Evolutionary conservation across 164 flowering plant species (phyloP), one percentile per base, ranked within the genome.

Genomic region (Saururus chinensis): DNA sequence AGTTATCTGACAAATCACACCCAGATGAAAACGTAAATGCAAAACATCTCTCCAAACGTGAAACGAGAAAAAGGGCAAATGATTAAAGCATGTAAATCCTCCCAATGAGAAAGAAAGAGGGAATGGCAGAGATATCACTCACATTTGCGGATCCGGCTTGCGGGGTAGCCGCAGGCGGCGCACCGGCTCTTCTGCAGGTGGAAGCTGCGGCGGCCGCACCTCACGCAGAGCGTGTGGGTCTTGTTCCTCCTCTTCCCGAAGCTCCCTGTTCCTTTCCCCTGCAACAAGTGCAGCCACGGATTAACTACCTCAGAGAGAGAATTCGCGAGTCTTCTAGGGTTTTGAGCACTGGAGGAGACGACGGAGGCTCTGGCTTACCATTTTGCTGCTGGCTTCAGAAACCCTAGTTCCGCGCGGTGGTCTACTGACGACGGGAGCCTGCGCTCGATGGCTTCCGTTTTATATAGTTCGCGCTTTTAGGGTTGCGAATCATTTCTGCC

Each of bases 191-290:
- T 88, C 88, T 90, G 93, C 19, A 90, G 86, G 63, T 88, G 97
- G 66, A 88, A 90, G 70, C 97, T 90, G 60, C 96, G 87, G 68
- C 96, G 87, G 0, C 95, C 96, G 53, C 96, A 88, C 65, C 97
- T 69, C 61, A 90, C 85, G 62, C 96, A 90, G 64, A 90, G 84
- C 0, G 93, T 88, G 83, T 86, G 97, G n/a, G 91, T 90, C 82
- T 86, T 90, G 87, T 84, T 86, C 81, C 96, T 88, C 74, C 96
- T 80, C 88, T 91, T 91, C 58, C 96, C 96, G 58, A 91, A 88
- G 70, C 93, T 86, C 23, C 95, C 93, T 26, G 96, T 91, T 60
- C 97, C 98, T 66, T 89, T 89, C 0, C 91, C 89, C 96, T 83
- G 72, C 63, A 45, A 37, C 21, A 54, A 14, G 35, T 4, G 23